Percentiles rank a stretch among this genome's conserved stretches.
Conservation (phyloP, 2,329 filamentous ascomycete species). For the Beauveria varroae region DNA sequence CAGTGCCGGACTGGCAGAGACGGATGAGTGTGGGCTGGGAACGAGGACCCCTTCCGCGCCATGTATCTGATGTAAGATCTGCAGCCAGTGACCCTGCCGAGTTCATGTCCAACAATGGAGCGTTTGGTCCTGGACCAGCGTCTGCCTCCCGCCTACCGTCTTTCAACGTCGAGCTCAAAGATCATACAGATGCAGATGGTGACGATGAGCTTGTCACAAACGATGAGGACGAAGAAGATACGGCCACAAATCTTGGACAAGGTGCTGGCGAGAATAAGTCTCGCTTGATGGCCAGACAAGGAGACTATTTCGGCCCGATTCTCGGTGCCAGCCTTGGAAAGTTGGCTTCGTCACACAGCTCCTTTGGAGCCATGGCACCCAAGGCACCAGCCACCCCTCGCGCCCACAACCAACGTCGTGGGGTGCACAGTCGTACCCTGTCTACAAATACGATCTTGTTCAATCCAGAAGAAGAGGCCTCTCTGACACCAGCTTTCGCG, state of each 20-base stretch:
- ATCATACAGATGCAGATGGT: conserved; percentile 75
- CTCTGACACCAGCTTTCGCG: conserved; percentile 28
- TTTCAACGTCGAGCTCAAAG: conserved; percentile 35
- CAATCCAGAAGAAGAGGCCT: conserved; percentile 50
- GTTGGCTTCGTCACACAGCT: conserved; percentile 27
- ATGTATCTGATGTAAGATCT: conserved; percentile 50
- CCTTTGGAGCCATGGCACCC: conserved; percentile 17
- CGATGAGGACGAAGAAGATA: conserved; percentile 60
- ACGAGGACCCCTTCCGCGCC: conserved; percentile 37
- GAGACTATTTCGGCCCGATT: conserved; percentile 8
- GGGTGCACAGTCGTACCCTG: conserved; percentile 60
- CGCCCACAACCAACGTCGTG: conserved; percentile 27
- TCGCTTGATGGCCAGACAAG: conserved; percentile 24
- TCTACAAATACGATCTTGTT: conserved; percentile 82
- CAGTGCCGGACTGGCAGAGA: conserved; percentile 39
- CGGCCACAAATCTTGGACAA: conserved; percentile 34
- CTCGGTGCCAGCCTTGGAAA: conserved; percentile 21
- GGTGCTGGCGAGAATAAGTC: conserved; percentile 21
- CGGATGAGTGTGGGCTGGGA: conserved; percentile 47
- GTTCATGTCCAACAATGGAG: conserved; percentile 46
- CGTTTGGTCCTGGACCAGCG: conserved; percentile 18
- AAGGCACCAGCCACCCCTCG: conserved; percentile 25
- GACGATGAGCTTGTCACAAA: conserved; percentile 86
- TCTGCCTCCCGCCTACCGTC: conserved; percentile 32
- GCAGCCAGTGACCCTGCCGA: conserved; percentile 58